Conservation (phyloP, 257 asterid genomes). For the Cynanchum wilfordii region DNA sequence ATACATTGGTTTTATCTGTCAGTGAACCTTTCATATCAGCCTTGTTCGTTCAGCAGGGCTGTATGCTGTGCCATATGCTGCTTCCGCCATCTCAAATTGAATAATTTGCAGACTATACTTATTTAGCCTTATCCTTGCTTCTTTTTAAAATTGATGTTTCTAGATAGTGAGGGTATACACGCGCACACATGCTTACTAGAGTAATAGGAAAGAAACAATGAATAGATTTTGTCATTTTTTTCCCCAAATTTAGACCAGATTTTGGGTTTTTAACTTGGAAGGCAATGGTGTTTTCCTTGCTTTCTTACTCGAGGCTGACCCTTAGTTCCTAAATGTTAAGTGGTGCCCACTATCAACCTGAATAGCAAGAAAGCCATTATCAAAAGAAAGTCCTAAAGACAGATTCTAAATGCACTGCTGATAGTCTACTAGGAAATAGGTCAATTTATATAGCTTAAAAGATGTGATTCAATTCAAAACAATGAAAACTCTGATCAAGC, state of each 20-base stretch:
- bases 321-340: background rate
- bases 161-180: too few species aligned
- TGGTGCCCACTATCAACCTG: background rate
- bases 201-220: background rate
- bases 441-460: background rate
- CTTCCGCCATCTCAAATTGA: too few species aligned
- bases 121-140: too few species aligned
- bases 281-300: too few species aligned
- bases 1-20: background rate
- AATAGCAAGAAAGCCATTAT: background rate
- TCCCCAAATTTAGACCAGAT: background rate
- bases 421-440: background rate
- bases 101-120: too few species aligned
- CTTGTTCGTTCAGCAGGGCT: too few species aligned
- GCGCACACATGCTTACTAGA: background rate
- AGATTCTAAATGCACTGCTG: background rate
- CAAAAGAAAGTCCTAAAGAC: background rate
- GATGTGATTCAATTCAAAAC: background rate
- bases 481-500: too few species aligned
- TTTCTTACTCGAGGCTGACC: background rate
- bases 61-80: too few species aligned
- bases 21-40: too few species aligned
- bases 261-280: too few species aligned
- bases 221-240: background rate
- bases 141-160: too few species aligned